Evolutionary conservation across 768 basidiomycete species (phyloP).

Genomic region (Candolleomyces aberdarensis): DNA sequence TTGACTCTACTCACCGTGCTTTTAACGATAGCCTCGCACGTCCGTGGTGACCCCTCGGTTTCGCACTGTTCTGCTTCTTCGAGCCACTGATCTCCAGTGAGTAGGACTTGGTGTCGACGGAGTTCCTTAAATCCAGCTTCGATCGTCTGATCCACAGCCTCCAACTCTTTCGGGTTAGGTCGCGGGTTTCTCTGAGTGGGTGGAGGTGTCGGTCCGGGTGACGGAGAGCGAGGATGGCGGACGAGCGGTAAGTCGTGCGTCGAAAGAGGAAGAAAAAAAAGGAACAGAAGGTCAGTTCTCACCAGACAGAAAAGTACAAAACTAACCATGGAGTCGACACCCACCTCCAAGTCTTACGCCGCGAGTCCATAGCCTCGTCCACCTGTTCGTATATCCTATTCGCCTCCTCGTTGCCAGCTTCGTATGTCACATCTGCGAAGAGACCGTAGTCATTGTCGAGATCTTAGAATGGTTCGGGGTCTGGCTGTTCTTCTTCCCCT

Average conservation of each 20-base stretch:
- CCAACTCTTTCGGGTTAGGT: constrained; percentile 66
- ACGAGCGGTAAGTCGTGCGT: neutral
- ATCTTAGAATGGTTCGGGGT: constrained; percentile 92
- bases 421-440: constrained; percentile 94
- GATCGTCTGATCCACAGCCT: constrained; percentile 84
- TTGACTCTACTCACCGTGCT: too few species aligned
- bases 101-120: constrained; percentile 77
- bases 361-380: constrained; percentile 85
- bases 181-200: constrained; percentile 65
- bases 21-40: constrained; percentile 93
- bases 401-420: constrained; percentile 96
- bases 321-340: constrained; percentile 49
- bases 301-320: constrained; percentile 19
- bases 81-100: constrained; percentile 93
- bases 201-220: too few species aligned
- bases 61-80: constrained; percentile 95
- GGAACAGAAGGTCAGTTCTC: constrained; percentile 24
- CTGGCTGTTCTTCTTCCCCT: constrained; percentile 85
- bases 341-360: constrained; percentile 76
- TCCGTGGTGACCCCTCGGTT: constrained; percentile 75
- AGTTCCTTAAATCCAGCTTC: constrained; percentile 81
- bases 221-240: too few species aligned
- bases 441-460: constrained; percentile 97
- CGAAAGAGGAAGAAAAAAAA: constrained; percentile 11
- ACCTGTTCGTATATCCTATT: constrained; percentile 94